These are phyloP conservation scores for Selenicereus undatus DNA, from an alignment of 148 eudicot genomes.

Conservation along the genomic window DNA sequence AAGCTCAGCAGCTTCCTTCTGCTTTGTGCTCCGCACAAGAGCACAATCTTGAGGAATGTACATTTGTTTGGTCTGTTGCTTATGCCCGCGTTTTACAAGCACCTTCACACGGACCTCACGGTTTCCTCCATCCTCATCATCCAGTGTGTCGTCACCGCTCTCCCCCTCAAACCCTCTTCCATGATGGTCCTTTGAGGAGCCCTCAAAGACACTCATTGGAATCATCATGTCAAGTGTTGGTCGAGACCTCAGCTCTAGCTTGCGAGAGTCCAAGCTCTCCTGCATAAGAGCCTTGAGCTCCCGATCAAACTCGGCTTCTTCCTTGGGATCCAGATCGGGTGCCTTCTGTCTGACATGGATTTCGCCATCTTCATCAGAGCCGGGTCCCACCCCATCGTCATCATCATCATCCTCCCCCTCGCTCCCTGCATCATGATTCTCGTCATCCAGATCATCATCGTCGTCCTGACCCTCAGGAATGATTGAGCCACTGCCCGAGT, in stretches of 20 bases:
- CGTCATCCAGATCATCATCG: slow-evolving; percentile 75
- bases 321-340: slow-evolving; percentile 57
- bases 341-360: slow-evolving; percentile 76
- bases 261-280: slow-evolving; percentile 95
- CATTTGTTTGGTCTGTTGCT: slow-evolving; percentile 92
- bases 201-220: slow-evolving; percentile 86
- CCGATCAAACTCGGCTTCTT: slow-evolving; percentile 87
- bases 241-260: slow-evolving; percentile 69
- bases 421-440: slow-evolving; percentile 50
- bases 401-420: slow-evolving; percentile 77
- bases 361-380: slow-evolving; percentile 85
- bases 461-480: slow-evolving; percentile 61
- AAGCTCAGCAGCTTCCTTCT: slow-evolving; percentile 95
- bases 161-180: slow-evolving; percentile 68
- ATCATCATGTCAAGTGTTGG: slow-evolving; percentile 89
- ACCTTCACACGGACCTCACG: slow-evolving; percentile 86
- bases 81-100: slow-evolving; percentile 89
- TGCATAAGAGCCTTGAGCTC: slow-evolving; percentile 94
- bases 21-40: slow-evolving; percentile 85
- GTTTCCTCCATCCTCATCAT: slow-evolving; percentile 71
- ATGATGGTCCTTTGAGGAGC: slow-evolving; percentile 64
- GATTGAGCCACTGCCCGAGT: slow-evolving; percentile 66
- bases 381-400: slow-evolving; percentile 50
- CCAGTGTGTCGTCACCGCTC: slow-evolving; percentile 79
- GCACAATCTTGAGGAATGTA: slow-evolving; percentile 86